These are phyloP conservation scores for Aspergillus sp. DNA, from an alignment of 2,329 filamentous ascomycete genomes.

Conservation along the genomic window DNA sequence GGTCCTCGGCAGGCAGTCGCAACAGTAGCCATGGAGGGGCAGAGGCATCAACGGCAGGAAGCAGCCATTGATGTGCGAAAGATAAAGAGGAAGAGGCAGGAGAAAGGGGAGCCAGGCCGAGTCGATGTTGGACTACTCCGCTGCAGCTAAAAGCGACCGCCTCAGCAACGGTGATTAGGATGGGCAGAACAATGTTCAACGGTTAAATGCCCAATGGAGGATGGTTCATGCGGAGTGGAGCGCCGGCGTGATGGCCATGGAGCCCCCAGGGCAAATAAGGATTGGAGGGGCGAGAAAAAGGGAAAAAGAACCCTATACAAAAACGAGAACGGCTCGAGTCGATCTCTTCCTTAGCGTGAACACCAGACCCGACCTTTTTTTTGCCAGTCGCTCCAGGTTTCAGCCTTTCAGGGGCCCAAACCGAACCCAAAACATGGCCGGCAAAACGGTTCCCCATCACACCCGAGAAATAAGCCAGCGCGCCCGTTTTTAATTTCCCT, in stretches of 20 bases:
- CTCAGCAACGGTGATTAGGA: constrained; percentile 20
- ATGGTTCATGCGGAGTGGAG: constrained; percentile 24
- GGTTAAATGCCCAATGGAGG: constrained; percentile 15
- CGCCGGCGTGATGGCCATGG: constrained; percentile 15
- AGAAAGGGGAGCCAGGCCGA: constrained; percentile 10
- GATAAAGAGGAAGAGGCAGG: neutral
- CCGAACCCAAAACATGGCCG: neutral
- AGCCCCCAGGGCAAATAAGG: constrained; percentile 4
- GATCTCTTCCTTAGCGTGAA: constrained; percentile 9
- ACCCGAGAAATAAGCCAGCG: neutral
- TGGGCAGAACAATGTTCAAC: constrained; percentile 24
- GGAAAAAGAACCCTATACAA: constrained; percentile 8
- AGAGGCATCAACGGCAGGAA: constrained; percentile 16
- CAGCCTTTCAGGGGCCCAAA: constrained; percentile 9
- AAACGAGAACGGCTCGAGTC: neutral
- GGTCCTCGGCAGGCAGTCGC: constrained; percentile 18
- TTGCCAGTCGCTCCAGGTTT: neutral
- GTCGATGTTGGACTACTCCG: constrained; percentile 11
- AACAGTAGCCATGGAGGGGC: constrained; percentile 27
- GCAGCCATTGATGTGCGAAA: constrained; percentile 13
- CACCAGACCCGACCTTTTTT: neutral
- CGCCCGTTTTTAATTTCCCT: neutral
- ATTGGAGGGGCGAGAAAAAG: constrained; percentile 3
- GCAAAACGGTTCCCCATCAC: neutral
- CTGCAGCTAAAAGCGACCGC: constrained; percentile 21